Percentiles rank a stretch among this genome's conserved stretches.
Evolutionary conservation across 805 yeast species (phyloP).

Genomic region (Ogataea thermomethanolica): DNA sequence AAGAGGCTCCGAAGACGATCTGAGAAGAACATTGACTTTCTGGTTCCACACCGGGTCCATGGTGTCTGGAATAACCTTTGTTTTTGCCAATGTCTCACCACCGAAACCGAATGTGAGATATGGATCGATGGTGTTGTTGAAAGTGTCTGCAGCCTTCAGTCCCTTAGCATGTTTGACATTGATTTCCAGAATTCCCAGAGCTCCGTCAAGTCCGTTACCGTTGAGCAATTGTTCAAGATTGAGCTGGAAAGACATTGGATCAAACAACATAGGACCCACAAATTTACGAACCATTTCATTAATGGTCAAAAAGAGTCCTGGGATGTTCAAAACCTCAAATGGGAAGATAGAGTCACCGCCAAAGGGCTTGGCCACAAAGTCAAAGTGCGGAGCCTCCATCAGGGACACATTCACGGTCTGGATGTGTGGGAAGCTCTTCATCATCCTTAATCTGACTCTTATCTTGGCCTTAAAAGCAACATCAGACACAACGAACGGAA

Average conservation of each 20-base stretch:
- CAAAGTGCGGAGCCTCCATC: slow-evolving; percentile 84
- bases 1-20: slow-evolving; percentile 79
- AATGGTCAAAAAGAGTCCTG: slow-evolving; percentile 81
- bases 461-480: slow-evolving; percentile 71
- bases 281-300: slow-evolving; percentile 82
- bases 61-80: slow-evolving; percentile 67
- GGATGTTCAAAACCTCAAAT: slow-evolving; percentile 82
- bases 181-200: slow-evolving; percentile 82
- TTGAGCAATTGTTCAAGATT: slow-evolving; percentile 88
- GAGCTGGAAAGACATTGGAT: slow-evolving; percentile 90
- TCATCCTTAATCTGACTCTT: slow-evolving; percentile 84
- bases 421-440: slow-evolving; percentile 87
- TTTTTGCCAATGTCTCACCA: slow-evolving; percentile 57
- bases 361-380: slow-evolving; percentile 68
- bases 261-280: slow-evolving; percentile 81
- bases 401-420: slow-evolving; percentile 86
- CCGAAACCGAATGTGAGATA: slow-evolving; percentile 70
- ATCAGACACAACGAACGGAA: slow-evolving; percentile 79
- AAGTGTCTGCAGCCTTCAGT: slow-evolving; percentile 63
- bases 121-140: slow-evolving; percentile 86
- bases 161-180: slow-evolving; percentile 63
- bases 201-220: slow-evolving; percentile 72
- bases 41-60: slow-evolving; percentile 81
- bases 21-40: slow-evolving; percentile 63
- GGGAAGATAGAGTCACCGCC: slow-evolving; percentile 81